Evolutionary conservation across 192 early-diverging fungal species (phyloP).

Genomic region (Chytriomyces confervae): DNA sequence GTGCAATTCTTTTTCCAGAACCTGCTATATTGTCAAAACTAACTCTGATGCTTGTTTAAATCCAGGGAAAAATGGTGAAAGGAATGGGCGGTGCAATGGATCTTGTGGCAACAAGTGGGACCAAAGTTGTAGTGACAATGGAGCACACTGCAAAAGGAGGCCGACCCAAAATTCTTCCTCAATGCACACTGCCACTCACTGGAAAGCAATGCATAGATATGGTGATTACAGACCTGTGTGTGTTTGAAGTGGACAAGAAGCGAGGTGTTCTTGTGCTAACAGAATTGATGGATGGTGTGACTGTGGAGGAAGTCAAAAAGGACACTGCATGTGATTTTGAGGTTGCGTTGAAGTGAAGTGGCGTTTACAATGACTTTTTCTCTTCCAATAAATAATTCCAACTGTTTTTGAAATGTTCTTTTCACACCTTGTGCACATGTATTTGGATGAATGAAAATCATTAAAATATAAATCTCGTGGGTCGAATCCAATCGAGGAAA

Average conservation of each 20-base stretch:
- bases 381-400: too few relatives aligned
- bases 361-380: not conserved
- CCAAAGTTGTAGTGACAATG: slow-evolving; percentile 78
- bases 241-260: slow-evolving; percentile 68
- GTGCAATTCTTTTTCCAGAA: too few relatives aligned
- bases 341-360: slow-evolving; percentile 33
- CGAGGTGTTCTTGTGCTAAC: slow-evolving; percentile 56
- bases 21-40: too few relatives aligned
- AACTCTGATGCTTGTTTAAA: too few relatives aligned
- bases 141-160: slow-evolving; percentile 68
- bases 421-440: too few relatives aligned
- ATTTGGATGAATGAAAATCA: too few relatives aligned
- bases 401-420: too few relatives aligned
- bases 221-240: slow-evolving; percentile 53
- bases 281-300: slow-evolving; percentile 68
- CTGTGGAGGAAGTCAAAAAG: slow-evolving; percentile 69
- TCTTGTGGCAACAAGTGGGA: slow-evolving; percentile 70
- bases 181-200: slow-evolving; percentile 75
- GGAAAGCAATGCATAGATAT: slow-evolving; percentile 47
- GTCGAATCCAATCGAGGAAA: too few relatives aligned
- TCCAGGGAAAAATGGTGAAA: slow-evolving; percentile 78
- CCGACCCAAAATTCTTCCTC: slow-evolving; percentile 73
- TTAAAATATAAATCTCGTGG: too few relatives aligned
- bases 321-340: slow-evolving; percentile 70
- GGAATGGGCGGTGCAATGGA: slow-evolving; percentile 87